Base-by-base conservation (phyloP, 768 basidiomycete species). In the Lentinula guzmanii region DNA sequence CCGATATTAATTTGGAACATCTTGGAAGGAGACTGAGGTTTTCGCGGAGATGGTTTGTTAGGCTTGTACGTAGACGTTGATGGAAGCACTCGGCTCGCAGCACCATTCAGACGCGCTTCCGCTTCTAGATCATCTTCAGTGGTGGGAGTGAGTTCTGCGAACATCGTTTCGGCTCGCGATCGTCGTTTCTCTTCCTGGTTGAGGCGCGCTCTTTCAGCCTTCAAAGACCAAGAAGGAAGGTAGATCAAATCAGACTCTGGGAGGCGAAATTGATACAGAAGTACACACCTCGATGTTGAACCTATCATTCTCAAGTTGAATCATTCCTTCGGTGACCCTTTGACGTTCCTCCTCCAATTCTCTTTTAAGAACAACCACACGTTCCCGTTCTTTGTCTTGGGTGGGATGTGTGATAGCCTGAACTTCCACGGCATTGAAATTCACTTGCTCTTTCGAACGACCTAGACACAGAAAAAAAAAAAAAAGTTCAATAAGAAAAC, bases 131-230 rank as follows among this genome's bases (percentile, higher is more conserved):
- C 13, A 58, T 52, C 42, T 10, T 76, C 77, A 21, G 79, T 79
- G 9, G 79, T 79, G 9, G 81, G 80, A 18, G 83, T 81, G 3
- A 82, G 72, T 51, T 87, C 83, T 0, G 81, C 78, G 3, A 85
- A 76, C 79, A 89, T 86, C 69, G 75, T 75, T 52, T 87, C 79
- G 0, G 85, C 81, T 61, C 86, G 80, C 89, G 87, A 90, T n/a
- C 79, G 74, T n/a, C 86, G 81, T 67, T 83, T 88, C 69, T 91
- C 90, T 64, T 91, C 87, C 52, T 82, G 48, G 45, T 82, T 46
- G 45, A 91, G 77, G 59, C 77, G 79, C 31, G 84, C 68, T 21
- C 83, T 80, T 67, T 90, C 86, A 9, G 80, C 81, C 90, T 91
- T 65, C 55, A 43, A 28, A 41, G 4, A 35, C 11, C 7, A 35